Evolutionary conservation across 192 early-diverging fungal genomes (phyloP), one percentile per base, ranked within the genome.

Genomic region (Podila epicladia): DNA sequence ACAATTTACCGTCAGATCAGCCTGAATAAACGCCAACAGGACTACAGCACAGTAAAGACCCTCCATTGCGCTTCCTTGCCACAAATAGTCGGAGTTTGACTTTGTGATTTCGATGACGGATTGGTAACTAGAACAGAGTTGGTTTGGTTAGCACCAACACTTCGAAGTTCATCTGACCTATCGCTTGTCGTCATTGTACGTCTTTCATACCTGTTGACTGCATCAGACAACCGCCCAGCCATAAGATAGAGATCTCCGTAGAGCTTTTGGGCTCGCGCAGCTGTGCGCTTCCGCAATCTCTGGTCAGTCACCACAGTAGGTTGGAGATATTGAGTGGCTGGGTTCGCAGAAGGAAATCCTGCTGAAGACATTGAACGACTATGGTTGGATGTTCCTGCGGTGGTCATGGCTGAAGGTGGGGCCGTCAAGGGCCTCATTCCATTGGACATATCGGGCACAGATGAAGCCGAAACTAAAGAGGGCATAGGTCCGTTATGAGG

Each of bases 21-120:
- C 82, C 62, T 91, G 90, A 24, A 89, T 79, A 66, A 91, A 76
- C 9, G 89, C 85, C 22, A 86, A 66, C 4, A 95, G 69, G 6
- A 94, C 67, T 38, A 88, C 83, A 0, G 92, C 90, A 71, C 88
- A 89, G 33, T 89, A 84, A 22, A 90, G 83, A 17, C 90, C 89
- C 76, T 95, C 94, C 75, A 92, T 82, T 1, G 94, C 90, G 35
- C 90, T 87, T 12, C 87, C 94, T 64, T 91, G 88, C 94, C 94
- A 95, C 49, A 91, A 75, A 77, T 87, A 94, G 82, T 95, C 94
- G 1, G 80, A 75, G 57, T 86, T 93, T 8, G 82, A 59, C 75
- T 92, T 95, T 69, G 89, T 85, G 4, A 73, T 72, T 35, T 95
- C 94, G 29, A 95, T 88, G 12, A 92, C 91, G 19, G 78, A 61